These are phyloP conservation scores for Xylaria sp. DNA, from an alignment of 2,329 filamentous ascomycete species.

Conservation along the genomic window DNA sequence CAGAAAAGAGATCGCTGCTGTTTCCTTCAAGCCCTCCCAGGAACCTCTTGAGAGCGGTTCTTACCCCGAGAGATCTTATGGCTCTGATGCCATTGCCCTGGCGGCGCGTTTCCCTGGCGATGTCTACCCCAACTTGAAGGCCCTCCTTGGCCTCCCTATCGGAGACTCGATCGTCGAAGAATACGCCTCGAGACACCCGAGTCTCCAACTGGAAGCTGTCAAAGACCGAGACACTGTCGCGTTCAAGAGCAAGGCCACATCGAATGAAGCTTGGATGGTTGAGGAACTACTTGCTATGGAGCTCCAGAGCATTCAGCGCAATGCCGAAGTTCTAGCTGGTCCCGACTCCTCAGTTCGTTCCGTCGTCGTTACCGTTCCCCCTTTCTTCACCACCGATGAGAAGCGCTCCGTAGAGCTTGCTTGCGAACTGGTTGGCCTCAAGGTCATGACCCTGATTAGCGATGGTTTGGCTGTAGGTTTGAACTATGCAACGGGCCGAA, in stretches of 20 bases:
- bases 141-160: constrained; percentile 69
- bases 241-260: constrained; percentile 68
- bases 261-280: constrained; percentile 66
- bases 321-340: constrained; percentile 78
- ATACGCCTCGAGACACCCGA: constrained; percentile 74
- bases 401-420: constrained; percentile 79
- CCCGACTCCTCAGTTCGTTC: constrained; percentile 69
- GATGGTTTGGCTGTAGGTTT: constrained; percentile 89
- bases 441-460: constrained; percentile 76
- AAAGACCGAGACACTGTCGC: constrained; percentile 62
- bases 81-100: constrained; percentile 83
- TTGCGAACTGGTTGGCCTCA: constrained; percentile 80
- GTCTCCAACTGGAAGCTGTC: constrained; percentile 60
- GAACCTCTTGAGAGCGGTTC: constrained; percentile 55
- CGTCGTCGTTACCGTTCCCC: constrained; percentile 80
- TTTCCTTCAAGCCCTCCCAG: constrained; percentile 86
- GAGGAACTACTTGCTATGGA: constrained; percentile 97
- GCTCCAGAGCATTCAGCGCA: constrained; percentile 82
- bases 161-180: constrained; percentile 58
- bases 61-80: constrained; percentile 87
- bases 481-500: constrained; percentile 89
- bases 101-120: constrained; percentile 84
- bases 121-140: constrained; percentile 91
- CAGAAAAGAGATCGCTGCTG: constrained; percentile 85
- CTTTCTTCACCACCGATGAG: constrained; percentile 87